A percentile compares a stretch with the other conserved stretches of the same genome.
Conservation (phyloP, 2,329 filamentous ascomycete genomes). For the Alternaria burnsii region DNA sequence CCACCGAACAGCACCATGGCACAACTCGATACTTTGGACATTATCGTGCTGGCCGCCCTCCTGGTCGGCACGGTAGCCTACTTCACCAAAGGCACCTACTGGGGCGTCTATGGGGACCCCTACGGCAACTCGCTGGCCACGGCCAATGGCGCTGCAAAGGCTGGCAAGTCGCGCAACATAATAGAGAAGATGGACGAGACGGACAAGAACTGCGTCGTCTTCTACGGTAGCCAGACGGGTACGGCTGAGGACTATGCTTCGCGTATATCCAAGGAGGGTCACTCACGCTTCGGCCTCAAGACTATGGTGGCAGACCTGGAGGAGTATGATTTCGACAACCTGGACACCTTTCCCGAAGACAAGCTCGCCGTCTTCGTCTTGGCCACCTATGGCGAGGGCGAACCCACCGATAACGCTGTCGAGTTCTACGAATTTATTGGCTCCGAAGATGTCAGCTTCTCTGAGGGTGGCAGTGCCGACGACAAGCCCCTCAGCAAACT, state of each 20-base stretch:
- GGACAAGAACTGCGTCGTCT: slow-evolving; percentile 96
- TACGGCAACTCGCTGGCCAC: slow-evolving; percentile 80
- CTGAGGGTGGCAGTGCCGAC: slow-evolving; percentile 67
- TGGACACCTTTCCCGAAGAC: slow-evolving; percentile 87
- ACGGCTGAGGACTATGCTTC: slow-evolving; percentile 99
- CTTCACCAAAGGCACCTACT: slow-evolving; percentile 96
- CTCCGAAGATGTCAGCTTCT: slow-evolving; percentile 81
- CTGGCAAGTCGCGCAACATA: slow-evolving; percentile 89
- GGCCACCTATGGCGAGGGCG: slow-evolving; percentile 97
- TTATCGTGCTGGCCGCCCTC: slow-evolving; percentile 86
- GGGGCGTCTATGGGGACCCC: slow-evolving; percentile 87
- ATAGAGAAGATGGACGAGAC: slow-evolving; percentile 95
- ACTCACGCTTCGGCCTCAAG: slow-evolving; percentile 93
- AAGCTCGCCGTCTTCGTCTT: slow-evolving; percentile 95
- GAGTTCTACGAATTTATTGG: slow-evolving; percentile 98
- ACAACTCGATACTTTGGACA: slow-evolving; percentile 93
- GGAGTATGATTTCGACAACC: slow-evolving; percentile 95
- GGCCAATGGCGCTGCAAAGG: slow-evolving; percentile 71
- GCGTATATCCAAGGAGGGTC: slow-evolving; percentile 94
- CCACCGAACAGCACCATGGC: slow-evolving; percentile 71
- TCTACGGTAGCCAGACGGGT: slow-evolving; percentile 98
- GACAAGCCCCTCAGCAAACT: slow-evolving; percentile 81
- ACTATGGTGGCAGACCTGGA: slow-evolving; percentile 98
- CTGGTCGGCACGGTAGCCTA: slow-evolving; percentile 90
- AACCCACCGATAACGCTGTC: slow-evolving; percentile 97